Evolutionary conservation across 108 stramenopile species (phyloP), one percentile per base, ranked within the genome.

Genomic region (Stephanodiscus triporus): DNA sequence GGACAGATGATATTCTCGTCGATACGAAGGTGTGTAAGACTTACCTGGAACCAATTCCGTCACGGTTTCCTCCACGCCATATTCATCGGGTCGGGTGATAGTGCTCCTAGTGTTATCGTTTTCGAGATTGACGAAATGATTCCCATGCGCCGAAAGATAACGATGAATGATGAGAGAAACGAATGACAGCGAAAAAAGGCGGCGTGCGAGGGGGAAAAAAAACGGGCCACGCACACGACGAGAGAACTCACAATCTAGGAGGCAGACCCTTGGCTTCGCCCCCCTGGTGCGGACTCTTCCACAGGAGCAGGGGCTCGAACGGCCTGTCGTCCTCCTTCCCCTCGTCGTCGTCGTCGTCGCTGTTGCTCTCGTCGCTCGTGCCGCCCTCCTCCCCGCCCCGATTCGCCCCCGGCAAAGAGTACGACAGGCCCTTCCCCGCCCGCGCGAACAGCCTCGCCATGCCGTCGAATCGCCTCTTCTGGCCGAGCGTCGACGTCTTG

Each of bases 211-310:
- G 42, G 22, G 51, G 29, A 30, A 47, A 53, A 17, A 72, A 70
- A 47, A n/a, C n/a, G 19, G 51, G 51, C 7, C 20, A n/a, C n/a
- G n/a, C 32, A 34, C 32, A 34, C 32, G 32, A 34, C 32, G 32
- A 68, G 61, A 30, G 8, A 49, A 83, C 90, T 76, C 74, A 89
- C 88, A 84, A 57, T 73, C 43, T 53, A 16, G 83, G 70, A 38
- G 91, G 90, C 59, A 96, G 64, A 13, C 95, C 95, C 69, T 79
- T 87, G n/a, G 89, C 66, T 78, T 91, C 88, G 5, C 88, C 91
- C 13, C 89, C 91, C 20, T 91, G 73, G 63, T 87, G 84, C 24
- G 95, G 95, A 86, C 87, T 88, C 26, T 72, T 76, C 95, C 95
- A 96, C 14, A 94, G 70, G 47, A 70, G 34, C 37, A 96, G 72